Evolutionary conservation across 78 protist species (phyloP).

Genomic region (Blattamonas nauphoetae): DNA sequence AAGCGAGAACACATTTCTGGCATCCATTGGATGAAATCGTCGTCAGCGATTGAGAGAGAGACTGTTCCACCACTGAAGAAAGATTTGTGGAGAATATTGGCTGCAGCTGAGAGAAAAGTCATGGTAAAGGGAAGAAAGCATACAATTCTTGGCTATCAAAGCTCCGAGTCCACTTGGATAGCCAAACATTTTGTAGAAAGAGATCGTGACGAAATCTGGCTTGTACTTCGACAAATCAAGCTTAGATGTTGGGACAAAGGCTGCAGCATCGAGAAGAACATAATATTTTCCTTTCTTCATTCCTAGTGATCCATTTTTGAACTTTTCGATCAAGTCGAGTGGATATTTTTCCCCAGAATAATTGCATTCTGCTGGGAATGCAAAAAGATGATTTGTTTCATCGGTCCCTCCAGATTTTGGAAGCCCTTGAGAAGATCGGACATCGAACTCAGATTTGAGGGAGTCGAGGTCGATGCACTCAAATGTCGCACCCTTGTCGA

Average conservation of each 20-base stretch:
- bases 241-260: background rate
- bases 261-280: slow-evolving; percentile 42
- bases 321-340: slow-evolving; percentile 18
- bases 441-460: background rate
- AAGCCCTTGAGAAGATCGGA: background rate
- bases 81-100: background rate
- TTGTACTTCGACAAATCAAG: background rate
- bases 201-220: slow-evolving; percentile 56
- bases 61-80: background rate
- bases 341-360: slow-evolving; percentile 43
- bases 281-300: background rate
- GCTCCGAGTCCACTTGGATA: slow-evolving; percentile 85
- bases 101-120: slow-evolving; percentile 18
- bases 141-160: slow-evolving; percentile 28
- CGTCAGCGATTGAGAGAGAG: background rate
- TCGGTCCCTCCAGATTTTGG: background rate
- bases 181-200: slow-evolving; percentile 85
- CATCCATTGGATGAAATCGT: background rate
- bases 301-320: background rate
- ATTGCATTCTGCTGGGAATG: slow-evolving; percentile 57
- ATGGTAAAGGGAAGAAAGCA: background rate
- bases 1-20: slow-evolving; percentile 10
- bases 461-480: slow-evolving; percentile 1
- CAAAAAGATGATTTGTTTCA: slow-evolving; percentile 37
- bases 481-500: slow-evolving; percentile 2